Percentiles rank a stretch among this genome's conserved stretches.
phyloP scores from a whole-genome alignment of 352 stramenopile genomes.

The Globisporangium nodosum region DNA sequence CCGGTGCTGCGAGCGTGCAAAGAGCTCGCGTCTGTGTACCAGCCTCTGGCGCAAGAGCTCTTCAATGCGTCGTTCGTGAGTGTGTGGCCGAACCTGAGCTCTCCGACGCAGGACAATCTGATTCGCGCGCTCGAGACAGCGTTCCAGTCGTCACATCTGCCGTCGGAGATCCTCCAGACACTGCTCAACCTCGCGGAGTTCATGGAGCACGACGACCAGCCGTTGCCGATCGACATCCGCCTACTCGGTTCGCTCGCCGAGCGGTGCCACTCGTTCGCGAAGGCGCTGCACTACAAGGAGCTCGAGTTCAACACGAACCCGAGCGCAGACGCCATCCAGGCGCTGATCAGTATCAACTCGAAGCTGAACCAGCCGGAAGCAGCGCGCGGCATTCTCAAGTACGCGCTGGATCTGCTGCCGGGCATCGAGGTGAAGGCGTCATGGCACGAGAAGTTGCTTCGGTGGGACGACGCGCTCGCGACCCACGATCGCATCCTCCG shows the following conservation, averaged over 20 bases:
- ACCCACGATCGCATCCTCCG: slow-evolving; percentile 89
- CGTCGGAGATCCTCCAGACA: slow-evolving; percentile 97
- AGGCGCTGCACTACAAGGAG: slow-evolving; percentile 98
- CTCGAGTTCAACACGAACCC: slow-evolving; percentile 94
- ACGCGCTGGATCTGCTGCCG: slow-evolving; percentile 70
- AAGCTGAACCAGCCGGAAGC: slow-evolving; percentile 95
- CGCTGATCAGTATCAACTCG: slow-evolving; percentile 99
- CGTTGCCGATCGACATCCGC: slow-evolving; percentile 96
- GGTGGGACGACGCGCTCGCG: slow-evolving; percentile 95
- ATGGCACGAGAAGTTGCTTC: slow-evolving; percentile 98
- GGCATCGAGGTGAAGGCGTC: slow-evolving; percentile 90
- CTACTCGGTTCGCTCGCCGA: slow-evolving; percentile 95
- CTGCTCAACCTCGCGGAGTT: slow-evolving; percentile 99
- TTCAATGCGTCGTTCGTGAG: slow-evolving; percentile 99
- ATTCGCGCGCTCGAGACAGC: slow-evolving; percentile 93
- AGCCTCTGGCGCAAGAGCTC: slow-evolving; percentile 96
- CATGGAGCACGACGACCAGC: slow-evolving; percentile 98
- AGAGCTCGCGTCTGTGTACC: slow-evolving; percentile 96
- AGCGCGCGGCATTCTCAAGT: slow-evolving; percentile 98
- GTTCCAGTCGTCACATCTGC: slow-evolving; percentile 89
- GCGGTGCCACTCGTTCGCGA: slow-evolving; percentile 98
- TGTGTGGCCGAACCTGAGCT: slow-evolving; percentile 96
- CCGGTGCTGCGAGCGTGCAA: slow-evolving; percentile 93
- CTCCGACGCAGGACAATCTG: slow-evolving; percentile 89
- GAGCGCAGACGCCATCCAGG: slow-evolving; percentile 93